Percentiles rank a stretch among this genome's conserved stretches.
Evolutionary conservation across 1,284 basidiomycete species (phyloP).

Genomic region (Cutaneotrichosporon spelunceum): DNA sequence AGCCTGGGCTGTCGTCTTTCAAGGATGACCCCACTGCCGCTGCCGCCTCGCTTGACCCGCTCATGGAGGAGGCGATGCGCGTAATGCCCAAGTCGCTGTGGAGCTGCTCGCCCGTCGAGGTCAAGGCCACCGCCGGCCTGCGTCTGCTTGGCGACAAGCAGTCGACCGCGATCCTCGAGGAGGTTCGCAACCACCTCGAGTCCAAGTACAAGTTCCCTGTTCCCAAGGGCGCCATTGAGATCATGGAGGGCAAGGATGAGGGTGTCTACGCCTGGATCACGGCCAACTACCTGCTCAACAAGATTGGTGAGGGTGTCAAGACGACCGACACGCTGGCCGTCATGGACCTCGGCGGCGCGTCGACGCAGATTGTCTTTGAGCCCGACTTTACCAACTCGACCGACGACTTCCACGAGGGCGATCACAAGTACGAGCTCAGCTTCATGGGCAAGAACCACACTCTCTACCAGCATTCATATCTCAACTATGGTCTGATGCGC

Average conservation of each 20-base stretch:
- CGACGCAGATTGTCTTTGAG: conserved; percentile 97
- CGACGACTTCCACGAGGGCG: conserved; percentile 68
- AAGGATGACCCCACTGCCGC: conserved; percentile 62
- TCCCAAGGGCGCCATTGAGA: conserved; percentile 62
- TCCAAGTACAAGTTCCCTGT: conserved; percentile 72
- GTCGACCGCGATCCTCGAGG: conserved; percentile 71
- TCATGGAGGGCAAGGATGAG: conserved; percentile 97
- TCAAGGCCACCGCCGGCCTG: conserved; percentile 94
- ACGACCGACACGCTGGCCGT: conserved; percentile 74
- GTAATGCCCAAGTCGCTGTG: conserved; percentile 69
- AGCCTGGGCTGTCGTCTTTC: conserved; percentile 77
- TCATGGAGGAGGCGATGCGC: conserved; percentile 74
- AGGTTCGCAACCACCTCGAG: conserved; percentile 66
- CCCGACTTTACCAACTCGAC: conserved; percentile 59
- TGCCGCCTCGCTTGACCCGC: conserved; percentile 72
- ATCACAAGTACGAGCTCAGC: conserved; percentile 85
- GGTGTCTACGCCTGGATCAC: conserved; percentile 98
- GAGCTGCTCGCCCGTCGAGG: conserved; percentile 79
- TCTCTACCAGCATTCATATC: conserved; percentile 91
- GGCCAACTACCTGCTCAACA: conserved; percentile 83
- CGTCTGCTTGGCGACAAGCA: conserved; percentile 67
- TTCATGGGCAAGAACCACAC: conserved; percentile 70
- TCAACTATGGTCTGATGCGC: conserved; percentile 93
- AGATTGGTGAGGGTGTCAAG: conserved; percentile 61
- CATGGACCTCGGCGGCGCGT: conserved; percentile 92